These are phyloP conservation scores for Fonsecaea erecta DNA, from an alignment of 2,329 filamentous ascomycete species.

Conservation along the genomic window DNA sequence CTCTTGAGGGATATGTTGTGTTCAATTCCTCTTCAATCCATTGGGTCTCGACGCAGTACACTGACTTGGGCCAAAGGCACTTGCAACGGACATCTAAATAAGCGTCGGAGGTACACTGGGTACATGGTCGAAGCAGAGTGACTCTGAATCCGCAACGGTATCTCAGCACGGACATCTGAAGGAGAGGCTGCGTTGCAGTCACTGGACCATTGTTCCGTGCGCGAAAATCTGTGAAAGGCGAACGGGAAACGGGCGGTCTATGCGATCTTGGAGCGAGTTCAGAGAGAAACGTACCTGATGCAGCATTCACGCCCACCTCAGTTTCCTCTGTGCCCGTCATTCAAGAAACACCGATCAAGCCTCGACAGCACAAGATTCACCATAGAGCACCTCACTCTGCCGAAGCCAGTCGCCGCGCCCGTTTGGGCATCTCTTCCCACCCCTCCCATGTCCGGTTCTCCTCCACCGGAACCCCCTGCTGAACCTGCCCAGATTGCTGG, in stretches of 20 bases:
- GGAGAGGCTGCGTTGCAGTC: constrained; percentile 2
- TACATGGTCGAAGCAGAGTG: constrained; percentile 25
- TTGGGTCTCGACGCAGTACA: constrained; percentile 27
- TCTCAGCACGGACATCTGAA: constrained; percentile 25
- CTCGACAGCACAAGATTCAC: constrained; percentile 39
- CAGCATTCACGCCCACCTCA: constrained; percentile 36
- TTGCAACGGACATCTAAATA: constrained; percentile 34
- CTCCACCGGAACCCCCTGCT: constrained; percentile 45
- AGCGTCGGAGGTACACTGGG: constrained; percentile 31
- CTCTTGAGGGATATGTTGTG: constrained; percentile 27
- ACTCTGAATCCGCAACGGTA: constrained; percentile 15
- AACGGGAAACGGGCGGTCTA: constrained; percentile 4
- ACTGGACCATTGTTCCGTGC: neutral
- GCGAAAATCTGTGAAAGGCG: constrained; percentile 3
- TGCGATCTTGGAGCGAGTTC: constrained; percentile 10
- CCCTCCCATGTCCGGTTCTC: constrained; percentile 52
- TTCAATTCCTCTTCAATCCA: constrained; percentile 16
- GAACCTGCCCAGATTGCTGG: constrained; percentile 45
- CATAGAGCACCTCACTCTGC: constrained; percentile 37
- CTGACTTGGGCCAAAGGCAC: constrained; percentile 32
- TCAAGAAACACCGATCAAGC: constrained; percentile 39
- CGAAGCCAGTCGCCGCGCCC: constrained; percentile 40
- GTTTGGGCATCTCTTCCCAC: constrained; percentile 46
- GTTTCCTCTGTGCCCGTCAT: constrained; percentile 33
- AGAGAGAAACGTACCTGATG: constrained; percentile 31